Evolutionary conservation across 179 eudicot species (phyloP), one percentile per base, ranked within the genome.

Genomic region (Spergularia azorica): DNA sequence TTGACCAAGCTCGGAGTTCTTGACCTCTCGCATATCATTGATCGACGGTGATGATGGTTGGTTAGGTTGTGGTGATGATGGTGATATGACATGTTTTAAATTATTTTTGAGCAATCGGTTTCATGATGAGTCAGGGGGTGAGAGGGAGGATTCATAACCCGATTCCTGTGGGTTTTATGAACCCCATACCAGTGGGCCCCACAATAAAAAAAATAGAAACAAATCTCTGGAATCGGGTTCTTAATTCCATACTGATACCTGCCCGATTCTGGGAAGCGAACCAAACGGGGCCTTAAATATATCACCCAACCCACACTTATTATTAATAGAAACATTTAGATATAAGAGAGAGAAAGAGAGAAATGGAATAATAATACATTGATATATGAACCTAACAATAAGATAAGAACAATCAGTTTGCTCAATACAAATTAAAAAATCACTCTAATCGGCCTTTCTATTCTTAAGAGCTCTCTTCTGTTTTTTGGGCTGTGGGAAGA

Each of bases 1-100:
- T 61, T 95, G 87, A 84, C 77, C 62, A 93, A 90, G 83, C 91
- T 95, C 39, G 98, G 95, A n/a, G 89, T 89, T 9, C 72, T 95
- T 9, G 98, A 95, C 76, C 84, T 95, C 36, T 95, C 97, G 0
- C 87, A 92, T 82, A 95, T 26, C 32, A 26, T 26, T 26, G 32
- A 26, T 26, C 32, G 32, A 26, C 32, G 2, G 32, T 26, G 32
- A 26, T 26, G 32, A 2, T 26, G 32, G 32, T 26, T 26, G 32
- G 32, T 26, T 26, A 26, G 32, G 32, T 26, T 26, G 32, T 26
- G 32, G 32, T 26, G 32, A 26, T 26, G 32, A 26, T 26, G 32
- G 32, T 26, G 32, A 26, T 26, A 26, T 26, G 32, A 26, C 32
- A 26, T 26, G 32, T 26, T 26, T 26, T 26, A 26, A 26, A 26